A percentile compares a stretch with the other conserved stretches of the same genome.
phyloP scores from a whole-genome alignment of 176 grass and related monocot species.

The Oryza meridionalis region DNA sequence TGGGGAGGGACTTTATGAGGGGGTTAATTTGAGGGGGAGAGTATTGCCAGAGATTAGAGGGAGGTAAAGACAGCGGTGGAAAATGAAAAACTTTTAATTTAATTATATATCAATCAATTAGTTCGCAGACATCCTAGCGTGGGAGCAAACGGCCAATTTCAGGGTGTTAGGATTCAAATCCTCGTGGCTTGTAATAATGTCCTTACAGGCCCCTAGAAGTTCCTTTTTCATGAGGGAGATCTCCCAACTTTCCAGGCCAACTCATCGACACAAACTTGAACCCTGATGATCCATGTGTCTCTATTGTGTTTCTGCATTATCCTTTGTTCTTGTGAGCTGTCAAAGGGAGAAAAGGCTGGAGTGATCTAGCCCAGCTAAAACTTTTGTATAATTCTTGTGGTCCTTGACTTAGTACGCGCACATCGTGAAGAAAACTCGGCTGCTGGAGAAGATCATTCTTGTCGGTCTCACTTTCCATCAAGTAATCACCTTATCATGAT shows the following conservation, averaged over 20 bases:
- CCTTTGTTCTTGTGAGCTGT: constrained; percentile 17
- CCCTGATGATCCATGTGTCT: background rate
- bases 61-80: no score
- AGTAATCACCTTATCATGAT: constrained; percentile 28
- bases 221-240: constrained; percentile 1
- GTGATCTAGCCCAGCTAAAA: constrained; percentile 39
- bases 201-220: background rate
- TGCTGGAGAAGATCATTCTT: constrained; percentile 59
- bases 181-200: background rate
- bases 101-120: background rate
- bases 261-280: background rate
- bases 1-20: no score
- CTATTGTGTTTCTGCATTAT: background rate
- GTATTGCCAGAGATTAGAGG: no score
- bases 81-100: no score
- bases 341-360: constrained; percentile 5
- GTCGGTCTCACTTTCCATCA: constrained; percentile 54
- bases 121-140: background rate
- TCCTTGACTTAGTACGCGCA: constrained; percentile 34
- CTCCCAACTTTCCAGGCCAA: background rate
- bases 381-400: constrained; percentile 40
- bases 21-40: no score
- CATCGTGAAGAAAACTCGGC: constrained; percentile 39
- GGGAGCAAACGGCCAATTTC: background rate
- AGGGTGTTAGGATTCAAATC: background rate